phyloP scores from a whole-genome alignment of 1,284 basidiomycete species.

The Hymenochaete sp. region DNA sequence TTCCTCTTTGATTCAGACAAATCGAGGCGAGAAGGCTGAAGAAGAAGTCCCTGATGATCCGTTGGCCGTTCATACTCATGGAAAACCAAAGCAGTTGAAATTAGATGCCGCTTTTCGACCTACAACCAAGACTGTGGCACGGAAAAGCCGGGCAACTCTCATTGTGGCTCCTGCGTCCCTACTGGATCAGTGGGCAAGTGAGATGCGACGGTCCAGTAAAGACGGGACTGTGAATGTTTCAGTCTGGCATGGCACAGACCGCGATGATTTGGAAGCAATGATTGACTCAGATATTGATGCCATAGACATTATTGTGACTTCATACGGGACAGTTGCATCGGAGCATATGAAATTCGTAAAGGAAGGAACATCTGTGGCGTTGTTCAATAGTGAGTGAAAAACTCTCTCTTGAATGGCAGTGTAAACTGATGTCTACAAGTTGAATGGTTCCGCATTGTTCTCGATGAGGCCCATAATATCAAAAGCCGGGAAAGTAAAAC shows the following conservation, averaged over 20 bases:
- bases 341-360: slow-evolving; percentile 65
- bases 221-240: slow-evolving; percentile 60
- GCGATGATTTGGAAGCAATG: slow-evolving; percentile 60
- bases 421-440: slow-evolving; percentile 33
- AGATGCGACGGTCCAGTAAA: slow-evolving; percentile 68
- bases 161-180: slow-evolving; percentile 92
- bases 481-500: slow-evolving; percentile 87
- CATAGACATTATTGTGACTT: slow-evolving; percentile 81
- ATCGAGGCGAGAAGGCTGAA: slow-evolving; percentile 38
- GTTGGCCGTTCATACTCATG: slow-evolving; percentile 16
- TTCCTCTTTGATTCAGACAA: slow-evolving; percentile 83
- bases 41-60: slow-evolving; percentile 25
- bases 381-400: slow-evolving; percentile 74
- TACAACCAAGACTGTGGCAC: slow-evolving; percentile 21
- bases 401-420: background rate
- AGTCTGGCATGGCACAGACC: slow-evolving; percentile 84
- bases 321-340: slow-evolving; percentile 81
- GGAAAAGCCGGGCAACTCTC: slow-evolving; percentile 55
- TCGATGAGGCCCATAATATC: slow-evolving; percentile 94
- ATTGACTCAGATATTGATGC: slow-evolving; percentile 45
- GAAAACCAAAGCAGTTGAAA: slow-evolving; percentile 48
- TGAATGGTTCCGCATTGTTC: slow-evolving; percentile 71
- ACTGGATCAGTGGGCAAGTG: slow-evolving; percentile 85
- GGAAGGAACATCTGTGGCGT: slow-evolving; percentile 38
- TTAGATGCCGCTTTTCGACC: slow-evolving; percentile 54